Conservation (phyloP, 1,284 basidiomycete genomes). For the Moesziomyces aphidis region DNA sequence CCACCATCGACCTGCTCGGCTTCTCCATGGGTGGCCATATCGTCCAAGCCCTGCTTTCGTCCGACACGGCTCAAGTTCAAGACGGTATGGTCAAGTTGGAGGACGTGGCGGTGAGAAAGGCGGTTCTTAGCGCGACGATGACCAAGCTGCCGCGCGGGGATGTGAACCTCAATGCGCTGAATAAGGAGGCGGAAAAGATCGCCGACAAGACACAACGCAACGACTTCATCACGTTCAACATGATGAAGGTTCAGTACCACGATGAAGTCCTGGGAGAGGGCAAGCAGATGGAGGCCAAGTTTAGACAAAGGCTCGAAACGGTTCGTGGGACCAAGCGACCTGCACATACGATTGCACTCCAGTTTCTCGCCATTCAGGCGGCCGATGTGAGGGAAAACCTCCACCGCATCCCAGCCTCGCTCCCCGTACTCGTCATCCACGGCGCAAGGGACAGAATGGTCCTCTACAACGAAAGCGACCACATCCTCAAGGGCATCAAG, state of each 20-base stretch:
- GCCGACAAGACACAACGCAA: constrained; percentile 32
- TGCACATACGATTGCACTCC: constrained; percentile 41
- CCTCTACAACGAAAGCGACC: constrained; percentile 48
- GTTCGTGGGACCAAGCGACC: constrained; percentile 36
- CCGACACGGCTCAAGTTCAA: background rate
- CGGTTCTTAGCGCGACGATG: constrained; percentile 61
- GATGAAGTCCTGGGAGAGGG: constrained; percentile 23
- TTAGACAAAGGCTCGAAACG: constrained; percentile 25
- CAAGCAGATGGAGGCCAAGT: constrained; percentile 4
- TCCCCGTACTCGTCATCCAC: constrained; percentile 56
- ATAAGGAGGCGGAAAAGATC: constrained; percentile 24
- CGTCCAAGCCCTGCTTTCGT: constrained; percentile 52
- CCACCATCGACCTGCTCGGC: constrained; percentile 53
- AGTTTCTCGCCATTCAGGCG: constrained; percentile 53
- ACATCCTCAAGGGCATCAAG: constrained; percentile 35
- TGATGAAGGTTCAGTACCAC: constrained; percentile 62
- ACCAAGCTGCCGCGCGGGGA: constrained; percentile 60
- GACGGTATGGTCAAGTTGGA: constrained; percentile 11
- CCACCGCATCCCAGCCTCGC: constrained; percentile 20
- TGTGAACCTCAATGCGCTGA: constrained; percentile 26
- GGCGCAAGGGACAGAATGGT: constrained; percentile 63
- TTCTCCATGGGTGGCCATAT: constrained; percentile 66
- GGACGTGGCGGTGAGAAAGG: constrained; percentile 45
- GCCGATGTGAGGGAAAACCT: constrained; percentile 39
- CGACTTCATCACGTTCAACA: constrained; percentile 31